These are phyloP conservation scores for Hemisphaericaspora nanyangensis DNA, from an alignment of 805 yeast species.

Conservation along the genomic window DNA sequence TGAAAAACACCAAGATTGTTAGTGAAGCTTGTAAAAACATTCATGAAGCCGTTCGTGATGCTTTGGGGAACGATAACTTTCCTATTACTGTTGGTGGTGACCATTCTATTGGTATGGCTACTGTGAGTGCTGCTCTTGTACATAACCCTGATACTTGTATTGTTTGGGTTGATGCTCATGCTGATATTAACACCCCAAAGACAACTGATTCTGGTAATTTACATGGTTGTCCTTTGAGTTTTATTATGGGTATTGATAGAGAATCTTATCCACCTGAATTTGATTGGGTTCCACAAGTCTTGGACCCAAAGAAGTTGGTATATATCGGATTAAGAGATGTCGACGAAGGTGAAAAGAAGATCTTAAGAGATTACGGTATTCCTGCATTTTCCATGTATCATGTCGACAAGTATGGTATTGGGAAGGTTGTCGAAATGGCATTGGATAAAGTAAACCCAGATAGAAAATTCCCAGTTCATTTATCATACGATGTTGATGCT, in stretches of 20 bases:
- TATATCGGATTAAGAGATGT: constrained; percentile 95
- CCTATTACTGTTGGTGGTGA: constrained; percentile 95
- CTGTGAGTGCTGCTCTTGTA: constrained; percentile 78
- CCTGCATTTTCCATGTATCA: constrained; percentile 94
- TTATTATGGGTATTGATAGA: constrained; percentile 75
- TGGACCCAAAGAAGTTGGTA: constrained; percentile 70
- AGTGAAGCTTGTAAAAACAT: constrained; percentile 66
- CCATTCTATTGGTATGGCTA: constrained; percentile 93
- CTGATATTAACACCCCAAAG: constrained; percentile 87
- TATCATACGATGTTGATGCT: constrained; percentile 95
- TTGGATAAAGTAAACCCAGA: constrained; percentile 71
- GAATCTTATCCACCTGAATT: constrained; percentile 69
- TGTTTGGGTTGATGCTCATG: constrained; percentile 97
- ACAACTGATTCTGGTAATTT: constrained; percentile 85
- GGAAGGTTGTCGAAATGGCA: constrained; percentile 89
- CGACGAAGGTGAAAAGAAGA: constrained; percentile 78
- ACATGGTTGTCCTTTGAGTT: constrained; percentile 96
- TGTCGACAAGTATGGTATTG: constrained; percentile 90
- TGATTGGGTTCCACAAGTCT: constrained; percentile 71
- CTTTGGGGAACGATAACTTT: constrained; percentile 46
- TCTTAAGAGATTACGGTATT: constrained; percentile 66
- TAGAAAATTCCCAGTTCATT: constrained; percentile 67
- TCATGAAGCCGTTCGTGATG: constrained; percentile 53
- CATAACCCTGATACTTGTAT: constrained; percentile 84
- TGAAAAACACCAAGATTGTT: constrained; percentile 74